A percentile compares a stretch with the other conserved stretches of the same genome.
phyloP scores from a whole-genome alignment of 192 early-diverging fungal species.

The Podila minutissima region DNA sequence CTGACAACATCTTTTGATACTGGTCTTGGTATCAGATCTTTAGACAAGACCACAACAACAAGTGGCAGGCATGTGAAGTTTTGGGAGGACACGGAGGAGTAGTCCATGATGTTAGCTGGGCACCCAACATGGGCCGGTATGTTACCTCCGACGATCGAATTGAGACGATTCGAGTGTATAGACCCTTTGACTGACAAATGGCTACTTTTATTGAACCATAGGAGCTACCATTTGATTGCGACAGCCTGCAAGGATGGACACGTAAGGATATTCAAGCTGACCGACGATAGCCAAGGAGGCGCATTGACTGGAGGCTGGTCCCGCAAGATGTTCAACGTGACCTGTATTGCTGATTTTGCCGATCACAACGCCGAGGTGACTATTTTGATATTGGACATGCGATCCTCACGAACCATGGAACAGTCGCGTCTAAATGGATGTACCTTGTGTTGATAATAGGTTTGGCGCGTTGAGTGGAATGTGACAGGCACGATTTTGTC shows the following conservation, averaged over 20 bases:
- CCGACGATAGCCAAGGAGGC: conserved; percentile 51
- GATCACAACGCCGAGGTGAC: conserved; percentile 72
- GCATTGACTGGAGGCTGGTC: conserved; percentile 46
- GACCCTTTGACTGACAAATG: not conserved
- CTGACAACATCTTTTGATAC: no score
- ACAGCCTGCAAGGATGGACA: conserved; percentile 80
- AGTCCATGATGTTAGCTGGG: conserved; percentile 77
- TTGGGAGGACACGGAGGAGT: conserved; percentile 70
- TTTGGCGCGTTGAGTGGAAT: conserved; percentile 91
- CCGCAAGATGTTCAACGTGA: conserved; percentile 60
- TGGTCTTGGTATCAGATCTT: conserved; percentile 56
- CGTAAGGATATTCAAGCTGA: conserved; percentile 82
- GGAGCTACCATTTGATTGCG: conserved; percentile 84
- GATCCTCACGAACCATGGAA: no score
- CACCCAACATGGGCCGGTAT: conserved; percentile 74
- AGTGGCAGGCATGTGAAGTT: conserved; percentile 70
- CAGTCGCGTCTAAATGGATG: no score
- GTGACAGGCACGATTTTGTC: conserved; percentile 82
- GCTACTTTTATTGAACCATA: conserved; percentile 15
- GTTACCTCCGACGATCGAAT: not conserved
- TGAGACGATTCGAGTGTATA: not conserved
- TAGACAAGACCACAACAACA: conserved; percentile 60
- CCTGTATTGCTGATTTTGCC: conserved; percentile 63
- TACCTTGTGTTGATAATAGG: conserved; percentile 34
- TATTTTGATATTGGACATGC: not conserved